These are phyloP conservation scores for Lithospermum erythrorhizon DNA, from an alignment of 257 asterid species.

Conservation along the genomic window DNA sequence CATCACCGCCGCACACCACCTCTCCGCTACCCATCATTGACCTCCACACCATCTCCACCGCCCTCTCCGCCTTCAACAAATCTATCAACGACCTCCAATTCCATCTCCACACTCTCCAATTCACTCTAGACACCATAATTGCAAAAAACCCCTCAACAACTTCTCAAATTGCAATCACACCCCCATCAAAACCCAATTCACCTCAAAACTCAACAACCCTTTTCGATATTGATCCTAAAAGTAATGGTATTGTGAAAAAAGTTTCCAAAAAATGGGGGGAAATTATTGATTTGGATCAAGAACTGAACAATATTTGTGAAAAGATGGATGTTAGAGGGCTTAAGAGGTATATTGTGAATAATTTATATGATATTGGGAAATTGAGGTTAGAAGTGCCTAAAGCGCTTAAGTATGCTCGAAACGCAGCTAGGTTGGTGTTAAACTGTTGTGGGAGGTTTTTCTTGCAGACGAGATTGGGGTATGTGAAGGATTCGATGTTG, in stretches of 20 bases:
- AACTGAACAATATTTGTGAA: constrained; percentile 42
- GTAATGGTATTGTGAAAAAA: constrained; percentile 9
- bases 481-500: constrained; percentile 38
- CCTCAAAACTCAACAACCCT: constrained; percentile 2
- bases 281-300: constrained; percentile 18
- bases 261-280: too few relatives aligned
- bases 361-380: constrained; percentile 21
- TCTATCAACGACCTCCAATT: constrained; percentile 47
- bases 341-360: constrained; percentile 30
- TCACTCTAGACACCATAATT: constrained; percentile 24
- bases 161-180: background rate
- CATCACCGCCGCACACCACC: background rate
- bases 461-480: constrained; percentile 58
- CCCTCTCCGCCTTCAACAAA: constrained; percentile 38
- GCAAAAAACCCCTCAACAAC: constrained; percentile 6
- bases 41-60: constrained; percentile 36
- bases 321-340: constrained; percentile 42
- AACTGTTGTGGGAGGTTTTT: constrained; percentile 62
- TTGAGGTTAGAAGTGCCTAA: constrained; percentile 60
- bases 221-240: background rate
- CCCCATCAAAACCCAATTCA: background rate
- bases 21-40: constrained; percentile 18
- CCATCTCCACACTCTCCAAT: constrained; percentile 43
- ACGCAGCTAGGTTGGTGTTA: constrained; percentile 49
- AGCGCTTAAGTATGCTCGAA: constrained; percentile 45